These are phyloP conservation scores for Penicillium silybi DNA, from an alignment of 495 filamentous ascomycete genomes.

Conservation along the genomic window DNA sequence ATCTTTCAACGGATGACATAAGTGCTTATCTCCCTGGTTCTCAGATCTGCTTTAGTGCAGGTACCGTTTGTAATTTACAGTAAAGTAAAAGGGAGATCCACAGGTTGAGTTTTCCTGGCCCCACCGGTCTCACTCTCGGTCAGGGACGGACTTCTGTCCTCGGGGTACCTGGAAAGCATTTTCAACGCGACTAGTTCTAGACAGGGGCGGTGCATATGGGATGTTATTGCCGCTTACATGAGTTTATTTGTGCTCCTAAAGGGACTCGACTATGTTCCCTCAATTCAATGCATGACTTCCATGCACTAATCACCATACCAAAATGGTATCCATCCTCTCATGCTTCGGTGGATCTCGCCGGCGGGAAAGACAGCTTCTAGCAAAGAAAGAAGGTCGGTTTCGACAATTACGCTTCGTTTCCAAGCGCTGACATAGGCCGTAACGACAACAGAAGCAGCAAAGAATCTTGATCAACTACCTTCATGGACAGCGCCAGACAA, in stretches of 20 bases:
- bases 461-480: conserved; percentile 26
- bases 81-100: not conserved
- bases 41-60: not conserved
- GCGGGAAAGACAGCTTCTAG: conserved; percentile 2
- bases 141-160: not conserved
- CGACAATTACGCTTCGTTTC: not conserved
- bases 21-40: not conserved
- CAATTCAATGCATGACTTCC: not conserved
- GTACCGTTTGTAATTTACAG: conserved; percentile 2
- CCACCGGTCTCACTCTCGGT: not conserved
- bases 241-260: no score
- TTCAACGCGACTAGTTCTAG: not conserved
- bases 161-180: not conserved
- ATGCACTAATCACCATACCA: not conserved
- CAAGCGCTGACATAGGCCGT: not conserved
- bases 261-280: not conserved
- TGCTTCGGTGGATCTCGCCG: conserved; percentile 1
- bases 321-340: conserved; percentile 6
- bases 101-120: conserved; percentile 1
- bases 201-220: no score
- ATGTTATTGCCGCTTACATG: not conserved
- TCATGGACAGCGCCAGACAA: conserved; percentile 47
- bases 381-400: conserved; percentile 9
- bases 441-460: conserved; percentile 19
- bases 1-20: not conserved